phyloP scores from a whole-genome alignment of 2,329 filamentous ascomycete species.

The Graphilbum fragrans region DNA sequence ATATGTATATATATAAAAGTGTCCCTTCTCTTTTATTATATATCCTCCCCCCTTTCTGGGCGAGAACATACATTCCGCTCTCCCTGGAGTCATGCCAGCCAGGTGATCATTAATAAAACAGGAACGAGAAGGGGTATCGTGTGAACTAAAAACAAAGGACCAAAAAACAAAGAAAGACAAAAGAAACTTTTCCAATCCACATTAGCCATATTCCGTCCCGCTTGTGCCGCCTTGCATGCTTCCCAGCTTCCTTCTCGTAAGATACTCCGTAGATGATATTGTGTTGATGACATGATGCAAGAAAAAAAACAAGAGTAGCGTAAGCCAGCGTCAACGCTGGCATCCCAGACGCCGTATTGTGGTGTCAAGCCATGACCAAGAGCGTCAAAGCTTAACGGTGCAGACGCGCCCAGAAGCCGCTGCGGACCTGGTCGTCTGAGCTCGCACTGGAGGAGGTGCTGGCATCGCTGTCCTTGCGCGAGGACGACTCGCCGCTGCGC shows the following conservation, averaged over 20 bases:
- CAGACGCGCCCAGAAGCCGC: conserved; percentile 26
- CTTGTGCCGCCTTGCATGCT: too few relatives aligned
- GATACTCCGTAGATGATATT: neutral
- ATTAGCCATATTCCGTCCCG: conserved; percentile 2
- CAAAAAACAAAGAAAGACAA: neutral
- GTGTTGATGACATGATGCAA: too few relatives aligned
- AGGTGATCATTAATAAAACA: neutral
- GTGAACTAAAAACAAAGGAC: neutral
- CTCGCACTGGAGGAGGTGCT: conserved; percentile 13
- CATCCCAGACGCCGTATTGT: neutral
- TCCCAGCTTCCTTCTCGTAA: neutral
- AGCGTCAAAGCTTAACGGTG: conserved; percentile 15
- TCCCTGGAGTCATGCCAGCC: conserved; percentile 8
- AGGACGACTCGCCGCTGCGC: neutral
- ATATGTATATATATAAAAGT: too few relatives aligned
- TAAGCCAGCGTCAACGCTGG: too few relatives aligned
- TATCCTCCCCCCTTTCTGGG: too few relatives aligned
- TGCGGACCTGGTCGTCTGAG: conserved; percentile 8
- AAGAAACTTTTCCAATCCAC: conserved; percentile 1
- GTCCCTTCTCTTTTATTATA: too few relatives aligned
- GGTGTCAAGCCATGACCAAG: too few relatives aligned
- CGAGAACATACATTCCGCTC: neutral
- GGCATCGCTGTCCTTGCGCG: conserved; percentile 19
- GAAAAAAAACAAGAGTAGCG: neutral
- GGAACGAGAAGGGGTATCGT: neutral